Conservation (phyloP, 139 green algal genomes). For the Micractinium sp. region DNA sequence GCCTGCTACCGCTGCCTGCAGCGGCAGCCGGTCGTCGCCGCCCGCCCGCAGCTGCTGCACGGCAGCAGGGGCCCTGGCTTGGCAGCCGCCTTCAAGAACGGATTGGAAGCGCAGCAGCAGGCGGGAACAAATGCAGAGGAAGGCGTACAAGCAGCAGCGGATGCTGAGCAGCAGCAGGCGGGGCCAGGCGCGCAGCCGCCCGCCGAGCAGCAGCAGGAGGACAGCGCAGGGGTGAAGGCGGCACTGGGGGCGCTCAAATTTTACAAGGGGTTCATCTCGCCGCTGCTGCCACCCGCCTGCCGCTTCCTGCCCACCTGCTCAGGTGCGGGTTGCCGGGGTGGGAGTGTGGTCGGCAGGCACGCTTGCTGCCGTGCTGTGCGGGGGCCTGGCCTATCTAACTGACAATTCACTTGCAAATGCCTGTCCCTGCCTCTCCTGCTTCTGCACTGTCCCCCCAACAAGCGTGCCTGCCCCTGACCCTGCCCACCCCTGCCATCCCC, state of each 20-base stretch:
- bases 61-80: background rate
- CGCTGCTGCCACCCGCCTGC: conserved; percentile 76
- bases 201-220: background rate
- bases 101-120: background rate
- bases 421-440: background rate
- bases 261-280: conserved; percentile 79
- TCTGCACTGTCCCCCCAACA: background rate
- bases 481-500: background rate
- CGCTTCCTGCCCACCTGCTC: conserved; percentile 84
- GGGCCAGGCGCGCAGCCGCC: background rate
- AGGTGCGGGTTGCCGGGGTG: background rate
- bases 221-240: conserved; percentile 29
- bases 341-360: background rate
- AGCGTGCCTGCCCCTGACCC: background rate
- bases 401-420: background rate
- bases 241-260: conserved; percentile 70
- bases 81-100: background rate
- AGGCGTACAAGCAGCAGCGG: background rate
- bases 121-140: background rate
- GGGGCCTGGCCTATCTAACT: no score
- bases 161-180: background rate
- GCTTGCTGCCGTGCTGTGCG: background rate
- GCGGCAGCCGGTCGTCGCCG: background rate
- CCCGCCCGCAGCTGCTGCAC: background rate
- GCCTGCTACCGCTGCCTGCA: conserved; percentile 22